Percentiles rank a stretch among this genome's conserved stretches.
Evolutionary conservation across 352 stramenopile genomes (phyloP).

Genomic region (Phytophthora litchii): DNA sequence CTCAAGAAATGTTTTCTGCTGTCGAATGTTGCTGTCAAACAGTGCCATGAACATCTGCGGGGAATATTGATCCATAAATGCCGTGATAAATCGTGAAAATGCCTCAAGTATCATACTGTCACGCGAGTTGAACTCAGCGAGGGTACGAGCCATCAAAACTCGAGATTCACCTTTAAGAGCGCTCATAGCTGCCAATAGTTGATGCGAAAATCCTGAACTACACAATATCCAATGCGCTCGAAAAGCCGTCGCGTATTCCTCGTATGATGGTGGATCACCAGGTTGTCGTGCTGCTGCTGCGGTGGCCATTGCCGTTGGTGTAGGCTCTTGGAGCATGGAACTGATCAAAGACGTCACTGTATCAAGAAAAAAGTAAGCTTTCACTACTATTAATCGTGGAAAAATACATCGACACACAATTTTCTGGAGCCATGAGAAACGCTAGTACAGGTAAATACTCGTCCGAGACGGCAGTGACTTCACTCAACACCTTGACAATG

Average conservation of each 20-base stretch:
- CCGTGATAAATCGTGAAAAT: conserved; percentile 58
- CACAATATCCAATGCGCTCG: conserved; percentile 71
- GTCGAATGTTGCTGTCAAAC: conserved; percentile 39
- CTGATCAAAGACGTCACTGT: conserved; percentile 51
- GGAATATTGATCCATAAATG: conserved; percentile 79
- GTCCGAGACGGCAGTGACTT: conserved; percentile 57
- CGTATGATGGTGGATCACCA: conserved; percentile 56
- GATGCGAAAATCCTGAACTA: conserved; percentile 57
- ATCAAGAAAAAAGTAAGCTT: neutral
- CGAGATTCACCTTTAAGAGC: conserved; percentile 39
- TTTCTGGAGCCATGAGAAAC: conserved; percentile 69
- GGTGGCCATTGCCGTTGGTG: conserved; percentile 27
- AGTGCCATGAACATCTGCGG: conserved; percentile 54
- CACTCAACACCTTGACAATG: conserved; percentile 48
- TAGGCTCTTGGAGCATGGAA: conserved; percentile 55
- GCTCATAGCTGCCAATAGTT: conserved; percentile 67
- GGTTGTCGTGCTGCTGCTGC: conserved; percentile 30
- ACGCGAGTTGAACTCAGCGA: conserved; percentile 53
- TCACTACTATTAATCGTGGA: neutral
- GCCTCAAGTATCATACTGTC: conserved; percentile 74
- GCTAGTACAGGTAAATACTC: conserved; percentile 63
- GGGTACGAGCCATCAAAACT: conserved; percentile 36
- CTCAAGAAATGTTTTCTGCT: conserved; percentile 51
- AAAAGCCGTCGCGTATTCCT: conserved; percentile 66
- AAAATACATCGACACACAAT: conserved; percentile 38